phyloP scores from a whole-genome alignment of 768 basidiomycete genomes.

The Xerocomus spinulosus region DNA sequence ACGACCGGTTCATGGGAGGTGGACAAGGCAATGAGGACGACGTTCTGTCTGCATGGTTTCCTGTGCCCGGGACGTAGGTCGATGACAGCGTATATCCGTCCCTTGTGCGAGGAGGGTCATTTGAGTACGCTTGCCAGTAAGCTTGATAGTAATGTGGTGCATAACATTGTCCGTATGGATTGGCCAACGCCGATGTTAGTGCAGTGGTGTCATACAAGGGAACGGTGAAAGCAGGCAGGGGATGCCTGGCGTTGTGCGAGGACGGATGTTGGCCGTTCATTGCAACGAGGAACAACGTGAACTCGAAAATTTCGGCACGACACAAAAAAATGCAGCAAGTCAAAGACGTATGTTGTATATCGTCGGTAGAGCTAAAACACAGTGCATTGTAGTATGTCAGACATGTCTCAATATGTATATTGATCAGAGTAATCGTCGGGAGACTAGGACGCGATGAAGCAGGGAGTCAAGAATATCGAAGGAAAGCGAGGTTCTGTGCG shows the following conservation, averaged over 20 bases:
- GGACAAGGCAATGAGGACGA: not conserved
- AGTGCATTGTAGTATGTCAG: conserved; percentile 32
- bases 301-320: not conserved
- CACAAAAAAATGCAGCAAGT: conserved; percentile 10
- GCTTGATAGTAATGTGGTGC: conserved; percentile 53
- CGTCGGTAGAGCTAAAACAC: conserved; percentile 25
- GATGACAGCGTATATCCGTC: conserved; percentile 40
- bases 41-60: not conserved
- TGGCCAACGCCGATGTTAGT: conserved; percentile 25
- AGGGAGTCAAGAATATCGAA: conserved; percentile 29
- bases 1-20: conserved; percentile 2
- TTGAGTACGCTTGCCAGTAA: conserved; percentile 36
- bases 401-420: conserved; percentile 25
- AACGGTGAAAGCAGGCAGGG: conserved; percentile 3
- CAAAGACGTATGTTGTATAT: conserved; percentile 24
- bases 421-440: conserved; percentile 21
- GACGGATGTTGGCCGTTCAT: conserved; percentile 15
- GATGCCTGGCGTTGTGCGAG: not conserved
- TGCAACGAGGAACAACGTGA: not conserved
- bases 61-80: conserved; percentile 28
- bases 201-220: conserved; percentile 23
- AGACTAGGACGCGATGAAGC: conserved; percentile 13
- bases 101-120: conserved; percentile 20
- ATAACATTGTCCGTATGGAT: conserved; percentile 28
- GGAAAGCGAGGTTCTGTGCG: conserved; percentile 16